Evolutionary conservation across 345 rosid genomes (phyloP), one percentile per base, ranked within the genome.

Genomic region (Moricandia arvensis): DNA sequence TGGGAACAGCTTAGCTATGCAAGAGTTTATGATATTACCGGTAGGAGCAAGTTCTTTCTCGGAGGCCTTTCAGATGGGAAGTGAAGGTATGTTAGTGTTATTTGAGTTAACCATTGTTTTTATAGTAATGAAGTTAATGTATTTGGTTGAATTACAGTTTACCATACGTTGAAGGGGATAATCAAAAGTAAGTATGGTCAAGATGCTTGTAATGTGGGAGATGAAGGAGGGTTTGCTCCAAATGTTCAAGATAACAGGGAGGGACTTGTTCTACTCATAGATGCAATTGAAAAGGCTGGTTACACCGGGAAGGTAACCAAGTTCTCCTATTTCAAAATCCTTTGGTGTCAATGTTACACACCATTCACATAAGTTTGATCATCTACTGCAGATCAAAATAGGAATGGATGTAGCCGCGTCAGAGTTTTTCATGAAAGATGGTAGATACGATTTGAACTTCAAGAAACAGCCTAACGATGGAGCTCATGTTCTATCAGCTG

Each of bases 351-450:
- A 49, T 64, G 1, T 30, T 54, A 45, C 66, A 57, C 66, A 69
- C 61, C 26, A 33, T 12, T 74, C 58, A 69, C 61, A 4, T 34
- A 7, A 8, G 8, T 54, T 57, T 61, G 17, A 15, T 62, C 2
- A 33, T 43, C n/a, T 13, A 7, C 1, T 63, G 73, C 90, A 95
- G 99, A 90, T 95, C 80, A 95, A 95, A 75, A 95, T 93, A 59
- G 98, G 98, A 82, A 92, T 92, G 98, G 99, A 95, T 80, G 99
- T 95, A 47, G 99, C 98, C 4, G 99, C 98, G 68, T 92, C 99
- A 17, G 98, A 93, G 69, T 95, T 95, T 84, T 86, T 85, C 80
- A 88, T 82, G 34, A 95, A 89, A 72, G 96, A 89, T 75, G 91
- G 96, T 10, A 85, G 84, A 63, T 95, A 92, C 66, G 99, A 95